phyloP scores from a whole-genome alignment of 2,329 filamentous ascomycete genomes.

The Fusarium nelsonii region DNA sequence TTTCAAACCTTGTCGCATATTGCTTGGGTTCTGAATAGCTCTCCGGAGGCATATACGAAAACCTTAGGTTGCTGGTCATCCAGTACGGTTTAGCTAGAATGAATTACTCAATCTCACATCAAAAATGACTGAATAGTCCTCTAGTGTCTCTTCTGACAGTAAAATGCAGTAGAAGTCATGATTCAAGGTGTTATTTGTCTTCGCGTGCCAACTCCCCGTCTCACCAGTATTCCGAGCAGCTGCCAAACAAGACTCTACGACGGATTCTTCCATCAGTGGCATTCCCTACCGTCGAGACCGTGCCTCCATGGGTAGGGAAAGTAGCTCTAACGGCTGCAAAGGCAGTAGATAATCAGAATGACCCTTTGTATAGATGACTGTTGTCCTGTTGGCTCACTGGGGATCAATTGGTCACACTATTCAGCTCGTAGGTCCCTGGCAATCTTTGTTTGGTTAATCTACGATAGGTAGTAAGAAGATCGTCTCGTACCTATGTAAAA shows the following conservation, averaged over 20 bases:
- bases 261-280: no score
- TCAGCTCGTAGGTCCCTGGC: neutral
- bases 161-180: neutral
- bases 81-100: conserved; percentile 23
- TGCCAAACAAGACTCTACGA: neutral
- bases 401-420: neutral
- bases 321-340: neutral
- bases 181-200: neutral
- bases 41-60: conserved; percentile 9
- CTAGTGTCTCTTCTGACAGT: neutral
- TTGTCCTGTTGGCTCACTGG: neutral
- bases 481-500: neutral
- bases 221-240: neutral
- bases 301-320: neutral
- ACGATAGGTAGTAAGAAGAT: no score
- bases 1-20: conserved; percentile 3
- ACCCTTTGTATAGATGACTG: neutral
- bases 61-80: conserved; percentile 4
- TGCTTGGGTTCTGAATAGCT: neutral
- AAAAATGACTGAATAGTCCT: neutral
- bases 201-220: neutral
- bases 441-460: neutral
- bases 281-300: neutral
- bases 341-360: neutral
- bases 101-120: conserved; percentile 15